Evolutionary conservation across 805 yeast genomes (phyloP), one percentile per base, ranked within the genome.

Genomic region (Cyberlindnera misumaiensis): DNA sequence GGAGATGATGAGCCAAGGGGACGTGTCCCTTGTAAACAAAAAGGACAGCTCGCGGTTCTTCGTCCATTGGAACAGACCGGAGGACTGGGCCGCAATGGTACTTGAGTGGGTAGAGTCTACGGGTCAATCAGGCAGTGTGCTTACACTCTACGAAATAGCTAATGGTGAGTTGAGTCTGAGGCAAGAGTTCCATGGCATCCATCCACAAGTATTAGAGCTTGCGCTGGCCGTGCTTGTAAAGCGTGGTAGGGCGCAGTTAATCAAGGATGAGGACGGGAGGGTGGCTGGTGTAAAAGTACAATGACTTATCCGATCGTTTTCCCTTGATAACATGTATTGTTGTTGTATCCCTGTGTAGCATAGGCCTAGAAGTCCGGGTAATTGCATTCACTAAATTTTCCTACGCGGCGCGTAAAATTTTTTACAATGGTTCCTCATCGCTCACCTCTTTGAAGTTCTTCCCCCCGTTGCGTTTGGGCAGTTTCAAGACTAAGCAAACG

Each of bases 121-220:
- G 0, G 96, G 96, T 0, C 95, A 87, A 53, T 64, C 71, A 38
- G 84, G 85, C 5, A 67, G 81, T 1, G 81, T 90, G 2, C 62
- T 90, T 36, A 90, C 97, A 0, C 59, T 88, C 12, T 88, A 84
- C 58, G 97, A 90, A 59, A 57, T 90, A 28, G 66, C 80, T 0
- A 73, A 75, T 41, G 81, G 84, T 38, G 90, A 83, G 32, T 59
- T 73, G 38, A 72, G 75, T 2, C 41, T 56, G 2, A 65, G 69
- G 5, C 76, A 78, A 51, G 81, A 73, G 32, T 79, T 89, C 48
- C 68, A 69, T 39, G 76, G 76, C 11, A 70, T 88, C 47, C 87
- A 84, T 47, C 64, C 72, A 28, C 53, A 56, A 11, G 52, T 86
- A 11, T 58, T 89, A 41, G 63, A 68, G 10, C 62, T 64, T 43